Conservation (phyloP, 2,329 filamentous ascomycete species). For the Stylonectria norvegica region DNA sequence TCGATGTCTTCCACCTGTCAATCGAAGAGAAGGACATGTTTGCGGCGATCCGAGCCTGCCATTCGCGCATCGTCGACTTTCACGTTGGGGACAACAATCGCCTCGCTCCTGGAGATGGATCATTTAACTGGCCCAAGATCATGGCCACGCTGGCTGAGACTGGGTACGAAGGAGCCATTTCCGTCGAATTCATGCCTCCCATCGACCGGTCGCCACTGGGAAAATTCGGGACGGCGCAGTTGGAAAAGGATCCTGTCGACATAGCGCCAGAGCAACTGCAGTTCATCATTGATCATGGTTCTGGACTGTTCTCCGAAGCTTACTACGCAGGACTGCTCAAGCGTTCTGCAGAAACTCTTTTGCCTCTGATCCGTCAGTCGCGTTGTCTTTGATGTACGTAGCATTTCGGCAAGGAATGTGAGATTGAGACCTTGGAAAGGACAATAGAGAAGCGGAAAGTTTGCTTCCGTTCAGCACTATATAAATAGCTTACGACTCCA, state of each 20-base stretch:
- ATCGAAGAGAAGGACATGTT: slow-evolving; percentile 17
- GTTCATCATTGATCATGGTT: slow-evolving; percentile 19
- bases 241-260: slow-evolving; percentile 9
- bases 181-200: slow-evolving; percentile 19
- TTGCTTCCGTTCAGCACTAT: too few species aligned
- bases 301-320: slow-evolving; percentile 8
- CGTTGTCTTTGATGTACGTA: too few species aligned
- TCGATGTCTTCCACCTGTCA: slow-evolving; percentile 18
- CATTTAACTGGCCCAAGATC: slow-evolving; percentile 14
- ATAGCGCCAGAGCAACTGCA: slow-evolving; percentile 13
- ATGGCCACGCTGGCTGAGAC: slow-evolving; percentile 8
- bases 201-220: slow-evolving; percentile 17
- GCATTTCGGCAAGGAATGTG: too few species aligned
- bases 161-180: slow-evolving; percentile 12
- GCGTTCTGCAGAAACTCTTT: slow-evolving; percentile 10
- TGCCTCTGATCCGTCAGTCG: too few species aligned
- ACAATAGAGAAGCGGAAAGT: too few species aligned
- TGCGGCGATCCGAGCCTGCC: slow-evolving; percentile 10
- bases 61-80: slow-evolving; percentile 13
- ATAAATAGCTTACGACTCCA: too few species aligned
- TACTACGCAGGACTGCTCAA: slow-evolving; percentile 14
- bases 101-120: slow-evolving; percentile 15
- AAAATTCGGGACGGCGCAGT: slow-evolving; percentile 8
- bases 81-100: slow-evolving; percentile 17
- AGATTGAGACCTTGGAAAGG: too few species aligned